These are phyloP conservation scores for Verticillium dahliae DNA, from an alignment of 2,329 filamentous ascomycete species.

Conservation along the genomic window DNA sequence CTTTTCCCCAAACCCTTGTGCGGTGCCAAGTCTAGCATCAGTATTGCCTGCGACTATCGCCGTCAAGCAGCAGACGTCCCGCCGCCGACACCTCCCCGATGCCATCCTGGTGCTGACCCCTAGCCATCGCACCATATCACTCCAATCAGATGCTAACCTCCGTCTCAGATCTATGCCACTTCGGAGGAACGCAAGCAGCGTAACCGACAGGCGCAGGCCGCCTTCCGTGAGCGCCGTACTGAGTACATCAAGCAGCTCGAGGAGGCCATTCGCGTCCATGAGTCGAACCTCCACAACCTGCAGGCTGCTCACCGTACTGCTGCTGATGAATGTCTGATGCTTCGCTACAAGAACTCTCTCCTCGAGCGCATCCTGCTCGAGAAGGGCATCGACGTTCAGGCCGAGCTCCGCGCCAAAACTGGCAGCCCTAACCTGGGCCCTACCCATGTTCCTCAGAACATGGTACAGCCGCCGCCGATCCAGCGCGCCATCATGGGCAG, in stretches of 20 bases:
- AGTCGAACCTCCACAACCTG: conserved; percentile 85
- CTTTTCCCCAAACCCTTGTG: too few relatives aligned
- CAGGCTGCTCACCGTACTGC: conserved; percentile 92
- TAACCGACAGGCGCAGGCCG: conserved; percentile 93
- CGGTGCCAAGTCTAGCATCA: too few relatives aligned
- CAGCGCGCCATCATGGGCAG: conserved; percentile 77
- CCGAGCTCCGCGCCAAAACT: conserved; percentile 87
- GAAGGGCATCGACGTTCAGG: conserved; percentile 97
- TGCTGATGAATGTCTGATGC: conserved; percentile 94
- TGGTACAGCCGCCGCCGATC: conserved; percentile 68
- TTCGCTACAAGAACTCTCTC: conserved; percentile 96
- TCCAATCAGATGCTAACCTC: background rate
- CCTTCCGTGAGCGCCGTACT: conserved; percentile 91
- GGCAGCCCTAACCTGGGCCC: conserved; percentile 74
- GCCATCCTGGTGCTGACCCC: background rate
- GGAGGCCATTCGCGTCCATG: conserved; percentile 93
- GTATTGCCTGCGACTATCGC: background rate
- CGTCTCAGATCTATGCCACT: conserved; percentile 83
- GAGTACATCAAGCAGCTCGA: conserved; percentile 99
- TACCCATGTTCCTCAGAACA: conserved; percentile 60
- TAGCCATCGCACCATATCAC: background rate
- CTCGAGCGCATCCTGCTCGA: conserved; percentile 92
- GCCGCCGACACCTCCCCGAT: background rate
- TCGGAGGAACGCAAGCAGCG: conserved; percentile 98
- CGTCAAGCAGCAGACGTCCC: background rate